phyloP scores from a whole-genome alignment of 2,329 filamentous ascomycete species.

The Thyridium curvatum region DNA sequence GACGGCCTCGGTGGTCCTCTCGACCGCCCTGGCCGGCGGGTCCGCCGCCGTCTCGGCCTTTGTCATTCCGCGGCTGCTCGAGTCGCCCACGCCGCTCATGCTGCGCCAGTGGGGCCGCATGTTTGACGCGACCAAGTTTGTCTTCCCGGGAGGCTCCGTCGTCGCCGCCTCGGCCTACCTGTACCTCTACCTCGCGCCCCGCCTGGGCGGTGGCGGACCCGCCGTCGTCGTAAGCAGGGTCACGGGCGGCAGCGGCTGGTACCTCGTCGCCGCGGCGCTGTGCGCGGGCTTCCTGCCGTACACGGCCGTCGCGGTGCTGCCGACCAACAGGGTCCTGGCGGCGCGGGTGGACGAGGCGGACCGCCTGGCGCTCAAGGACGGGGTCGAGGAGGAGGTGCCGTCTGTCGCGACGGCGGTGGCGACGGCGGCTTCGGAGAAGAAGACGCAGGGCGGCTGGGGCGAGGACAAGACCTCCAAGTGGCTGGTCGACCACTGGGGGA shows the following conservation, averaged over 20 bases:
- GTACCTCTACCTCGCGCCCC: slow-evolving; percentile 33
- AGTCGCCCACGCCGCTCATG: slow-evolving; percentile 47
- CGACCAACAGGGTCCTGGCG: slow-evolving; percentile 41
- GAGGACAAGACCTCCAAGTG: slow-evolving; percentile 39
- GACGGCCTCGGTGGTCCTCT: slow-evolving; percentile 42
- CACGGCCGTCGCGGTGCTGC: slow-evolving; percentile 37
- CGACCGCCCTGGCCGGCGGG: slow-evolving; percentile 34
- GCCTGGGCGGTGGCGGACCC: slow-evolving; percentile 3
- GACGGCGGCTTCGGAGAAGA: too few species aligned
- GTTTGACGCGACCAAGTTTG: slow-evolving; percentile 29
- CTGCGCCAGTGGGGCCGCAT: slow-evolving; percentile 46
- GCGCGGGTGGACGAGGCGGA: slow-evolving; percentile 32
- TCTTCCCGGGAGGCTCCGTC: slow-evolving; percentile 31
- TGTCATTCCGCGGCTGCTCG: slow-evolving; percentile 45
- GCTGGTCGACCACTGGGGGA: slow-evolving; percentile 49
- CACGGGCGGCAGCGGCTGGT: slow-evolving; percentile 30
- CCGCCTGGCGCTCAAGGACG: slow-evolving; percentile 16
- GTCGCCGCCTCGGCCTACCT: slow-evolving; percentile 32
- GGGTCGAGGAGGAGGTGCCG: slow-evolving; percentile 21
- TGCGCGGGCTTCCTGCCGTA: slow-evolving; percentile 44
- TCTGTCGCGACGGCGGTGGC: slow-evolving; percentile 26
- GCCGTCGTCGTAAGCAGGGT: slow-evolving; percentile 7
- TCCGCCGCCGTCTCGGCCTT: slow-evolving; percentile 32
- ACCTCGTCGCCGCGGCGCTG: slow-evolving; percentile 37
- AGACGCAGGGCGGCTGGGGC: slow-evolving; percentile 13